These are phyloP conservation scores for Arabis hirsuta DNA, from an alignment of 345 rosid species.

Conservation along the genomic window DNA sequence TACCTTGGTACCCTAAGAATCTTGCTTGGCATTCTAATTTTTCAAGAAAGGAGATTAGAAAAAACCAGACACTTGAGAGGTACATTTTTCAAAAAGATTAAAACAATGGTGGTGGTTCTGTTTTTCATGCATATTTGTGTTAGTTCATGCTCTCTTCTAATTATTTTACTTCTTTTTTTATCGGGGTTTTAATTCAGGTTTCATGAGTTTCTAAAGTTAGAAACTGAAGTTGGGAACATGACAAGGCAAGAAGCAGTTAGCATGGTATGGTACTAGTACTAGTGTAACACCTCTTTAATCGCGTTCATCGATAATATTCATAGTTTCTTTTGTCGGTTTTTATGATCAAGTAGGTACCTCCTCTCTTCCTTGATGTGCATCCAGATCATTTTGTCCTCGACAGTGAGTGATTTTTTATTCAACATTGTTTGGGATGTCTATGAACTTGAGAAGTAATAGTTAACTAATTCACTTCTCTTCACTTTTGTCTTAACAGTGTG, in stretches of 20 bases:
- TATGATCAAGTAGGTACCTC: constrained; percentile 70
- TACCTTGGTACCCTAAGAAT: constrained; percentile 89
- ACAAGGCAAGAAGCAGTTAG: constrained; percentile 98
- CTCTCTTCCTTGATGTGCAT: constrained; percentile 84
- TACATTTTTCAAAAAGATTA: constrained; percentile 27
- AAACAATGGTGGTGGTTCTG: neutral
- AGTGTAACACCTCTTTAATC: constrained; percentile 13
- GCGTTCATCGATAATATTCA: neutral
- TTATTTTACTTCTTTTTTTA: neutral
- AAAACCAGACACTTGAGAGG: constrained; percentile 92
- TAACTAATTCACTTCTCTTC: constrained; percentile 23
- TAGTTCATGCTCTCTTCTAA: constrained; percentile 6
- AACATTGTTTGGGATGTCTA: constrained; percentile 14
- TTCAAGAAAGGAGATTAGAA: constrained; percentile 91
- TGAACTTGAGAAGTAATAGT: constrained; percentile 16
- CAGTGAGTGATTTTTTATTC: constrained; percentile 55
- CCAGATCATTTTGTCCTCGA: constrained; percentile 86
- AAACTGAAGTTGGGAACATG: constrained; percentile 94
- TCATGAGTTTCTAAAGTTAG: constrained; percentile 92
- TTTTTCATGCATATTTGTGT: constrained; percentile 5
- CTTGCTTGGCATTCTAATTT: constrained; percentile 95
- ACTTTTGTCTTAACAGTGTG: constrained; percentile 64
- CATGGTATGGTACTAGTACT: constrained; percentile 63
- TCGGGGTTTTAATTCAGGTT: constrained; percentile 56
- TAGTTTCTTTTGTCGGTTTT: constrained; percentile 22